Evolutionary conservation across 1,284 basidiomycete genomes (phyloP).

Genomic region (Boletus mariae): DNA sequence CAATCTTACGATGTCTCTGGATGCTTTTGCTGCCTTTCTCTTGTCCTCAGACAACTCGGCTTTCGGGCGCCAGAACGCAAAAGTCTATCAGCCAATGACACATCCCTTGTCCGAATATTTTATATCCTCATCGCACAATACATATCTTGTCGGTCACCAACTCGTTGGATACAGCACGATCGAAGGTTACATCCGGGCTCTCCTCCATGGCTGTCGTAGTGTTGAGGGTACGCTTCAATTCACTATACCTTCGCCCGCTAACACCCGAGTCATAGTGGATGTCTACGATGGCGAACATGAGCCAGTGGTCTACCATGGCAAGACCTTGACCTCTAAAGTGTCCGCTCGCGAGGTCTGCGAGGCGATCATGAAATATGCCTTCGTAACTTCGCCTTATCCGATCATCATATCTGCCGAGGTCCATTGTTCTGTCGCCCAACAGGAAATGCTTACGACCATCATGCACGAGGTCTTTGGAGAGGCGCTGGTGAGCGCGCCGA

Average conservation of each 20-base stretch:
- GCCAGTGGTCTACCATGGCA: slow-evolving; percentile 87
- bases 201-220: slow-evolving; percentile 87
- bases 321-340: slow-evolving; percentile 87
- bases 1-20: slow-evolving; percentile 45
- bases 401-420: slow-evolving; percentile 94
- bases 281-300: slow-evolving; percentile 87
- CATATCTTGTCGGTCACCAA: slow-evolving; percentile 94
- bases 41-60: slow-evolving; percentile 65
- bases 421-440: slow-evolving; percentile 81
- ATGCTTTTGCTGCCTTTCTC: slow-evolving; percentile 74
- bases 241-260: not conserved
- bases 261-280: slow-evolving; percentile 63
- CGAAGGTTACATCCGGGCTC: slow-evolving; percentile 47
- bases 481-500: slow-evolving; percentile 60
- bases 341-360: slow-evolving; percentile 81
- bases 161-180: slow-evolving; percentile 91
- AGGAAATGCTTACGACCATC: slow-evolving; percentile 78
- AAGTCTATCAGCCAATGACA: slow-evolving; percentile 27
- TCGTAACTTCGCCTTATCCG: slow-evolving; percentile 90
- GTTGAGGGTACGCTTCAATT: slow-evolving; percentile 74
- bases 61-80: slow-evolving; percentile 43
- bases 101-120: not conserved
- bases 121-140: slow-evolving; percentile 34
- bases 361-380: slow-evolving; percentile 91
- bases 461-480: slow-evolving; percentile 58